Percentiles rank a stretch among this genome's conserved stretches.
Evolutionary conservation across 2,329 filamentous ascomycete species (phyloP).

Genomic region (Stagonosporopsis tanaceti): DNA sequence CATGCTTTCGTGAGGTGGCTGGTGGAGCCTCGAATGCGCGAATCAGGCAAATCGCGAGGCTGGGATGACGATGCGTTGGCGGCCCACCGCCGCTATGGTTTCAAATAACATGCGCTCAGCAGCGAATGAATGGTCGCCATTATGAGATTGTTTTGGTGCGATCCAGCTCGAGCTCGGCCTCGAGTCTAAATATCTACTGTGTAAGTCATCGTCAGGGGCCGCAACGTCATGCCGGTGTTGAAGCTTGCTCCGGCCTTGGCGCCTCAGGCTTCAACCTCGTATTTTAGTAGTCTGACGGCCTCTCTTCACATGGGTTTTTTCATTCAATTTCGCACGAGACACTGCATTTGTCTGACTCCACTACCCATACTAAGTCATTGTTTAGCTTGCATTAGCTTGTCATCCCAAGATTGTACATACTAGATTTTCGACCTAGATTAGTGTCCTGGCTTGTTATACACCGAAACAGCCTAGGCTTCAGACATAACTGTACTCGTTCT

Average conservation of each 20-base stretch:
- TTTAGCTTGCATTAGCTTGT: too few species aligned
- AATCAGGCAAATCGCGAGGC: constrained; percentile 45
- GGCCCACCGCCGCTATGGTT: constrained; percentile 29
- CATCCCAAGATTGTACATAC: too few species aligned
- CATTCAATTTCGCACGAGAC: not conserved
- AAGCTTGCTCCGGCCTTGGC: constrained; percentile 10
- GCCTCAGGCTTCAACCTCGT: not conserved
- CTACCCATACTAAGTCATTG: too few species aligned
- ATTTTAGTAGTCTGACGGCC: not conserved
- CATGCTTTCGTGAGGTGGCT: constrained; percentile 38
- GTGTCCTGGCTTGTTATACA: too few species aligned
- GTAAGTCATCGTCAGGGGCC: not conserved
- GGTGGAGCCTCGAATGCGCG: constrained; percentile 30
- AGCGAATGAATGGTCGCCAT: constrained; percentile 6
- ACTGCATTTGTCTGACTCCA: not conserved
- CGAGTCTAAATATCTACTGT: not conserved
- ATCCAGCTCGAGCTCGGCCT: constrained; percentile 1
- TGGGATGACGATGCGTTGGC: constrained; percentile 45
- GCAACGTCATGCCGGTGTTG: constrained; percentile 17
- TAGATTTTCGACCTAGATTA: too few species aligned
- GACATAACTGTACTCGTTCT: too few species aligned
- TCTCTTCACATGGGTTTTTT: not conserved
- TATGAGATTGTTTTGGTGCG: not conserved
- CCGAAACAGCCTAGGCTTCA: too few species aligned
- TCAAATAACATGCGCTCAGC: constrained; percentile 14